A percentile compares a stretch with the other conserved stretches of the same genome.
phyloP scores from a whole-genome alignment of 1,139 yeast genomes.

The Diutina rugosa region DNA sequence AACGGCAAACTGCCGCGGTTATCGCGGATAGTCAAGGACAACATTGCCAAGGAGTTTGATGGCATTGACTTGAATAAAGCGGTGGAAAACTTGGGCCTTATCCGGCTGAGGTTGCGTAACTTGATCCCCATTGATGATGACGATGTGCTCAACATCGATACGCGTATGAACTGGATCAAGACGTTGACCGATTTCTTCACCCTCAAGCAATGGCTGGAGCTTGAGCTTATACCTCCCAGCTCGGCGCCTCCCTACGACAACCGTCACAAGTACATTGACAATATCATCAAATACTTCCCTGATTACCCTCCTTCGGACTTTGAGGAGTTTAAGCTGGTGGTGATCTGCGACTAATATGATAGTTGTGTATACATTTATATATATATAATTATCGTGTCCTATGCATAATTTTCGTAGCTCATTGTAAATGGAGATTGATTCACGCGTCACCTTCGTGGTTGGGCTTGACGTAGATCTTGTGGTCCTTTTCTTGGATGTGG shows the following conservation, averaged over 20 bases:
- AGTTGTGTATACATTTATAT: background rate
- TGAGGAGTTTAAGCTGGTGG: background rate
- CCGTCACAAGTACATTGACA: conserved; percentile 1
- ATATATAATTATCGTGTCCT: background rate
- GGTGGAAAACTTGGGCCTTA: conserved; percentile 46
- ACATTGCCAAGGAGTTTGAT: conserved; percentile 33
- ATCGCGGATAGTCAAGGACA: conserved; percentile 52
- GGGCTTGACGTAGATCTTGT: conserved; percentile 16
- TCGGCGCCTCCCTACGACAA: conserved; percentile 2
- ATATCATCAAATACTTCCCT: conserved; percentile 2
- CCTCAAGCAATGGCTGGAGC: conserved; percentile 46
- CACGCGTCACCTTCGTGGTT: background rate
- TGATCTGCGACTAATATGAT: background rate
- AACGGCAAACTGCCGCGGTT: conserved; percentile 76
- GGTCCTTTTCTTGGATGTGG: conserved; percentile 15
- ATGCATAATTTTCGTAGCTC: background rate
- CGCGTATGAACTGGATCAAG: conserved; percentile 66
- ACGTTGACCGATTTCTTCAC: conserved; percentile 48
- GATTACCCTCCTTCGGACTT: conserved; percentile 1
- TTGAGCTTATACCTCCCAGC: conserved; percentile 10
- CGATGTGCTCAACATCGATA: conserved; percentile 39
- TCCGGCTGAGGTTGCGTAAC: conserved; percentile 41
- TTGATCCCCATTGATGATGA: conserved; percentile 25
- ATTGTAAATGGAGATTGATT: background rate
- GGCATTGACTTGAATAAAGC: conserved; percentile 40